Base-by-base conservation (phyloP, 768 basidiomycete species). In the Pleurotus sapidus region DNA sequence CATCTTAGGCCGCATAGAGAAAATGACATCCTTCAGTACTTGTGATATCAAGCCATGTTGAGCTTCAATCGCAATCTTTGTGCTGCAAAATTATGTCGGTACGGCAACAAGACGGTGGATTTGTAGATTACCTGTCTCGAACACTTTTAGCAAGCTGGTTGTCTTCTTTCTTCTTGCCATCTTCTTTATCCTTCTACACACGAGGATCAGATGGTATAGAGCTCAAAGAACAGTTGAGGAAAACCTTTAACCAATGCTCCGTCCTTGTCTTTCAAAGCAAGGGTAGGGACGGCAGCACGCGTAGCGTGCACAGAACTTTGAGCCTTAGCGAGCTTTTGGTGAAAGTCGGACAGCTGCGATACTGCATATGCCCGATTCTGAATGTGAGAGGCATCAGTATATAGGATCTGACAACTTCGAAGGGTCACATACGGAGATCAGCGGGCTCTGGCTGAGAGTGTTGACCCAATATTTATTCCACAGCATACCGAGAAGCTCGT, bases 381-480 rank as follows among this genome's bases (percentile, higher is more conserved):
- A 6, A 34, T 34, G 9, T 11, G 30, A 8, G 30, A 34, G 30
- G 30, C 11, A 34, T 34, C 30, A 34, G 30, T 34, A 34, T 34
- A 34, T 34, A 11, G 30, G 9, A 34, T 34, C 9, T 34, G 8
- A 11, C 9, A 34, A 34, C 30, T 34, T 34, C 30, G 30, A 34
- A 3, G 30, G 27, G 14, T 12, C 27, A 70, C 86, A 27, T 57
- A 98, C 96, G 18, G 94, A 94, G 50, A 98, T 89, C 48, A 98
- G 71, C 4, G 95, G 89, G 66, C 93, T 96, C 67, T 93, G 92
- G 64, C 91, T 93, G 39, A 99, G 78, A 2, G 97, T 99, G 65
- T 95, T 95, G 23, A 97, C 93, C 97, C 97, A 99, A 65, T 99
- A 99, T 73, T 98, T 98, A 74, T 99, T 98, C 96, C 96, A 98